Base-by-base conservation (phyloP, 2,329 filamentous ascomycete genomes). In the Gliomastix tumulicola region DNA sequence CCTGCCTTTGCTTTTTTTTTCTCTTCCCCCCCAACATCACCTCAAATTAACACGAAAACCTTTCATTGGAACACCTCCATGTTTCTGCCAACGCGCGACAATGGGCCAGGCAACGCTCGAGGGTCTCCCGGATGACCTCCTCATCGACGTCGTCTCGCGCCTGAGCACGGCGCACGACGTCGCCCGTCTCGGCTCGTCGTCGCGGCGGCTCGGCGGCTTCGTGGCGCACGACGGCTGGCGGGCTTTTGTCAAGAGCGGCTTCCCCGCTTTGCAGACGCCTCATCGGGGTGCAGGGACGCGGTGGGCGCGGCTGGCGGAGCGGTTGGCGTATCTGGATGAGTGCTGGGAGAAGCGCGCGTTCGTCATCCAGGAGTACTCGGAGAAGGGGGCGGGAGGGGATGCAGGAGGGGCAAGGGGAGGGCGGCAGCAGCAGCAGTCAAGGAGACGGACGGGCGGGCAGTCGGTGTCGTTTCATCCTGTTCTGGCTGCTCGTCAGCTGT, bases 271-370 rank as follows among this genome's bases (percentile, higher is more conserved):
- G 6, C 15, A 15, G 13, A n/a, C n/a, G n/a, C n/a, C n/a, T n/a
- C n/a, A n/a, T n/a, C n/a, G n/a, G n/a, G n/a, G n/a, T n/a, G 37
- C 31, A 3, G 41, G 32, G n/a, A 41, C 42, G 4, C 44, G 39
- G 13, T 73, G 69, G 57, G 42, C 45, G 10, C 44, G 51, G 11
- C 50, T 68, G 19, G 70, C 70, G 7, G 56, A 66, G 19, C 62
- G 59, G 1, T 49, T 74, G 30, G 74, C 72, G 1, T 68, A 66
- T 43, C 64, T 74, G 37, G 64, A 68, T 20, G 62, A 70, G 6
- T 70, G 66, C 45, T 76, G 72, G 73, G 71, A 75, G 34, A 63
- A 60, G 35, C 62, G 69, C 16, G 56, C 58, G 13, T 62, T 74
- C 38, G 56, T 57, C 34, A 49, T 60, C 12, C 51, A 44, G 30